These are phyloP conservation scores for Penicillium frequentans DNA, from an alignment of 2,329 filamentous ascomycete species.

Conservation along the genomic window DNA sequence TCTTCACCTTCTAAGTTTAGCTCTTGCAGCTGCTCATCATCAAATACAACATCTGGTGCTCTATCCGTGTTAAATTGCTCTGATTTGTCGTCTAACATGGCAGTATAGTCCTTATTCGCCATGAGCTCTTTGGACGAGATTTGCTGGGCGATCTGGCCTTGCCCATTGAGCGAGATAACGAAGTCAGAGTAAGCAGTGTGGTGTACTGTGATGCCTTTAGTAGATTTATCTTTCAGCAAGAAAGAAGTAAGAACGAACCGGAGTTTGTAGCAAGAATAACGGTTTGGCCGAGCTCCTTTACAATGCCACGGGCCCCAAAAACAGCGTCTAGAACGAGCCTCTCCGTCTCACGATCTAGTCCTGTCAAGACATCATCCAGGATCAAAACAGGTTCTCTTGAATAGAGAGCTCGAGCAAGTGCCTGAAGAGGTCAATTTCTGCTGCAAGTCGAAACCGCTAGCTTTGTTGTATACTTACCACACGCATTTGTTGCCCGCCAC, in stretches of 20 bases:
- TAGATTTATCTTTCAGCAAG: neutral
- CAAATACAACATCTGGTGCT: conserved; percentile 10
- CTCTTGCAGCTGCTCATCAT: conserved; percentile 22
- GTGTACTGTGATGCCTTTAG: conserved; percentile 12
- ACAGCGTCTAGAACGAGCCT: conserved; percentile 41
- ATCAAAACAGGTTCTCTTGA: conserved; percentile 44
- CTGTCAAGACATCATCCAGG: conserved; percentile 48
- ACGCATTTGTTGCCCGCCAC: conserved; percentile 49
- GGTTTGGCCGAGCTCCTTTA: conserved; percentile 35
- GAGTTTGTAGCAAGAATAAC: conserved; percentile 34
- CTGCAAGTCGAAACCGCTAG: conserved; percentile 39
- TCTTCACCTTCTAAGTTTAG: conserved; percentile 19
- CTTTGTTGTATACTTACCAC: conserved; percentile 27
- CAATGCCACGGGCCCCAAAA: conserved; percentile 40
- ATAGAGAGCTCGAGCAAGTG: conserved; percentile 48
- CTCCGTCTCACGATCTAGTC: conserved; percentile 45
- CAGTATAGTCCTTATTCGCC: conserved; percentile 17
- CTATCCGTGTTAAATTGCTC: neutral
- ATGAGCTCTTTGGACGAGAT: conserved; percentile 28
- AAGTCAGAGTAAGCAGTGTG: conserved; percentile 31
- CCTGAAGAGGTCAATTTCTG: conserved; percentile 12
- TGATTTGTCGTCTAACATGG: conserved; percentile 1
- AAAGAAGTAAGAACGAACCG: conserved; percentile 8
- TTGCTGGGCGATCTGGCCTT: conserved; percentile 30
- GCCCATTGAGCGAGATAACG: conserved; percentile 28